Percentiles rank a stretch among this genome's conserved stretches.
phyloP scores from a whole-genome alignment of 257 asterid genomes.

The Salvia splendens region DNA sequence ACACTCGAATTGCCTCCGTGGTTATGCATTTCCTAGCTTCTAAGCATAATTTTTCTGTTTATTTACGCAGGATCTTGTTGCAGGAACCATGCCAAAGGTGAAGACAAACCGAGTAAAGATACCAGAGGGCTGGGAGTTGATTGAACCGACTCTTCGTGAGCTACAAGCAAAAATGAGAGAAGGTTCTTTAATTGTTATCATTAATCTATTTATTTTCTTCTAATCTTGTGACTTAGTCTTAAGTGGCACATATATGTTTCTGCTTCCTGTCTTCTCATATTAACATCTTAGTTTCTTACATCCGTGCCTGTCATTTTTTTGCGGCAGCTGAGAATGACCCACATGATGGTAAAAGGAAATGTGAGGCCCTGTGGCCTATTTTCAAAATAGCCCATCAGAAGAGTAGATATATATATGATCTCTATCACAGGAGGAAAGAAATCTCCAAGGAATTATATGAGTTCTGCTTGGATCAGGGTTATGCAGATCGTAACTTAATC shows the following conservation, averaged over 20 bases:
- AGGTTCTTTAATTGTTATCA: constrained; percentile 42
- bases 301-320: neutral
- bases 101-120: constrained; percentile 75
- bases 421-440: constrained; percentile 75
- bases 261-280: too few species aligned
- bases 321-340: constrained; percentile 84
- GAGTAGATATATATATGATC: constrained; percentile 82
- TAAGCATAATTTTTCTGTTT: neutral
- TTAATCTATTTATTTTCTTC: neutral
- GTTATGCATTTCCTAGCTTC: neutral
- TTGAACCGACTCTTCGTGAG: constrained; percentile 84
- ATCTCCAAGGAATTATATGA: constrained; percentile 84
- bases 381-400: constrained; percentile 92
- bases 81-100: constrained; percentile 81
- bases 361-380: constrained; percentile 92
- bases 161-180: constrained; percentile 94
- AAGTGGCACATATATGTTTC: too few species aligned
- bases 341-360: constrained; percentile 79
- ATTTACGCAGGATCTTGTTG: too few species aligned
- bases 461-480: constrained; percentile 93
- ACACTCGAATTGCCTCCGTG: neutral
- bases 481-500: constrained; percentile 86
- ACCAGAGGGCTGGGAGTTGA: constrained; percentile 94
- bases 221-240: too few species aligned
- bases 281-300: too few species aligned